Evolutionary conservation across 495 filamentous ascomycete genomes (phyloP).

Genomic region (Trichocladium uniseriatum): DNA sequence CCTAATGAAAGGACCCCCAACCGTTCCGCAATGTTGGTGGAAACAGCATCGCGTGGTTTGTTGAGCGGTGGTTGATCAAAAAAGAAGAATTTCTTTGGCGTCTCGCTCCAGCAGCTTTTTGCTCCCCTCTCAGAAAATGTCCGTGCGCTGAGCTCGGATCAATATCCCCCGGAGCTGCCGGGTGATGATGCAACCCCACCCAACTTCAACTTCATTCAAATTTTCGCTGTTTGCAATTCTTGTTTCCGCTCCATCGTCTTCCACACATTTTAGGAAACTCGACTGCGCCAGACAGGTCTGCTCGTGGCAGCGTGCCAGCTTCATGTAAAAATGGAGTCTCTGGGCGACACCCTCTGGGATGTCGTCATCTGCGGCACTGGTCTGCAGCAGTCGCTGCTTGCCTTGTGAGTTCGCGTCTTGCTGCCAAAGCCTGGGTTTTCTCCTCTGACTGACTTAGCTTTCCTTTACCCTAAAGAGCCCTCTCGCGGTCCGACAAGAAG

Average conservation of each 20-base stretch:
- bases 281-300: constrained; percentile 19
- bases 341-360: constrained; percentile 80
- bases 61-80: constrained; percentile 44
- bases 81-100: constrained; percentile 14
- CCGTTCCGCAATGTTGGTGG: constrained; percentile 30
- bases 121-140: not conserved
- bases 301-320: constrained; percentile 5
- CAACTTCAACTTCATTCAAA: constrained; percentile 25
- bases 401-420: constrained; percentile 59
- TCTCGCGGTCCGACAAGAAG: constrained; percentile 85
- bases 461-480: constrained; percentile 55
- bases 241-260: constrained; percentile 20
- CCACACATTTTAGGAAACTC: constrained; percentile 5
- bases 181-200: not conserved
- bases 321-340: constrained; percentile 59
- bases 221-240: constrained; percentile 21
- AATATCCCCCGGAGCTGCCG: constrained; percentile 10
- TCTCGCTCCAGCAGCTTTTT: constrained; percentile 4
- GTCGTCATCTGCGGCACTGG: constrained; percentile 85
- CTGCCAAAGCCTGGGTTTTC: constrained; percentile 5
- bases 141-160: constrained; percentile 17
- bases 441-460: constrained; percentile 58
- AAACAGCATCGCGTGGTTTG: constrained; percentile 34
- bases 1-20: constrained; percentile 63
- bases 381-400: constrained; percentile 80